Percentiles rank a stretch among this genome's conserved stretches.
Evolutionary conservation across 305 asterid species (phyloP).

Genomic region (Ilex paraguariensis): DNA sequence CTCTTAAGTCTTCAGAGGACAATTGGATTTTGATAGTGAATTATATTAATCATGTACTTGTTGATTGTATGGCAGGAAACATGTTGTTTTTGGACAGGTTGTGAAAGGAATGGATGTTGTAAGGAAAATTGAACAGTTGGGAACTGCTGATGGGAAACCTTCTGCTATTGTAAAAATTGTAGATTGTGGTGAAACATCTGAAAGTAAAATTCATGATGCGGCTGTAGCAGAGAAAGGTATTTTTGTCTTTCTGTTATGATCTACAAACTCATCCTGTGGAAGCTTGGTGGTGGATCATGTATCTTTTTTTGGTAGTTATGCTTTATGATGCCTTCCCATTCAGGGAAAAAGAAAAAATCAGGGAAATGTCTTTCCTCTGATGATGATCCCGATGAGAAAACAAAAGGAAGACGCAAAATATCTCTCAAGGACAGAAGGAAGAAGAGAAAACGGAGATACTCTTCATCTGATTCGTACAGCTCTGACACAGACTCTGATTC

Average conservation of each 20-base stretch:
- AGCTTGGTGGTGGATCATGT: conserved; percentile 12
- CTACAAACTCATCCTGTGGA: conserved; percentile 6
- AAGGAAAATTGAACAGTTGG: conserved; percentile 76
- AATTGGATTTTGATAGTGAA: neutral
- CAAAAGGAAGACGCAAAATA: conserved; percentile 44
- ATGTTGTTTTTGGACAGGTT: conserved; percentile 95
- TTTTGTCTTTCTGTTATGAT: conserved; percentile 6
- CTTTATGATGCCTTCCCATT: conserved; percentile 16
- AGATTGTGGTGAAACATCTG: conserved; percentile 70
- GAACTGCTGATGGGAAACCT: conserved; percentile 64
- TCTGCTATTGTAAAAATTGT: conserved; percentile 60
- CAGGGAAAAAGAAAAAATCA: conserved; percentile 58
- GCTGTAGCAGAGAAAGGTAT: conserved; percentile 62
- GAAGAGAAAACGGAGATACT: conserved; percentile 57
- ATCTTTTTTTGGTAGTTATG: conserved; percentile 18
- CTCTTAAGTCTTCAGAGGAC: neutral
- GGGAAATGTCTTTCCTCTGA: conserved; percentile 32
- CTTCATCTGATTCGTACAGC: conserved; percentile 82
- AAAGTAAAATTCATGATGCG: conserved; percentile 23
- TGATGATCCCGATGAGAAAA: conserved; percentile 40
- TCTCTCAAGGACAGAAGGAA: conserved; percentile 43
- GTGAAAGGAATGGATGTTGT: conserved; percentile 80
- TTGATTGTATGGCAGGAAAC: conserved; percentile 53
- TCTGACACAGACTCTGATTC: conserved; percentile 68
- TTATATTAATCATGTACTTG: neutral